Evolutionary conservation across 2,329 filamentous ascomycete genomes (phyloP), one percentile per base, ranked within the genome.

Genomic region (Scedosporium aurantiacum): DNA sequence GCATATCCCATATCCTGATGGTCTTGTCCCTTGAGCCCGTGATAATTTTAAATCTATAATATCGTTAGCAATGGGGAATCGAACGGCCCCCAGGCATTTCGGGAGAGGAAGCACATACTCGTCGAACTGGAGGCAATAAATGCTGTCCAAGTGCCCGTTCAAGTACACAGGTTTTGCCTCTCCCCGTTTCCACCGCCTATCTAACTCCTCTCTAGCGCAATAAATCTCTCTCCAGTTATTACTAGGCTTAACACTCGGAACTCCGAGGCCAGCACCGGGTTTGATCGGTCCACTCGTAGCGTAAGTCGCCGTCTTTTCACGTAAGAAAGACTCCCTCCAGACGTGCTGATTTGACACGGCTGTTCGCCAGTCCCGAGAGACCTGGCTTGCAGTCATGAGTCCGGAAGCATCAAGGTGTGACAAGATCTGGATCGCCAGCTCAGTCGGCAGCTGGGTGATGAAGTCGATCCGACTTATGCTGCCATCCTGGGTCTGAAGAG

Each of bases 71-170:
- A 60, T 58, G 25, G 60, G n/a, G 57, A 28, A 18, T 2, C 32
- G 2, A 18, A 1, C 7, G 37, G 12, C 18, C 21, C 32, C 45
- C n/a, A 3, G 5, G 21, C 14, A 25, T 47, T 27, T 5, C 18
- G 57, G 16, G 43, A 25, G 18, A 28, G 32, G 23, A 23, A 23
- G 32, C 3, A 78, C 87, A 68, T 82, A 91, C 87, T 97, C 93
- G 72, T 99, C 94, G 71, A 97, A 99, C 71, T 99, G 94, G 62
- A 96, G 84, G 73, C 94, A 99, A 76, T 99, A 99, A 62, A 99
- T 95, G 66, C 91, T 97, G 72, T 99, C 94, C 27, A 87, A 86
- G 72, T 99, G 94, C 2, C 94, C 94, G 68, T 94, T 91, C 23
- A 99, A 81, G 72, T 97, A 97, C 61, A 96, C 85, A 0, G 91